These are phyloP conservation scores for Ogataea thermomethanolica DNA, from an alignment of 805 yeast species.

Conservation along the genomic window DNA sequence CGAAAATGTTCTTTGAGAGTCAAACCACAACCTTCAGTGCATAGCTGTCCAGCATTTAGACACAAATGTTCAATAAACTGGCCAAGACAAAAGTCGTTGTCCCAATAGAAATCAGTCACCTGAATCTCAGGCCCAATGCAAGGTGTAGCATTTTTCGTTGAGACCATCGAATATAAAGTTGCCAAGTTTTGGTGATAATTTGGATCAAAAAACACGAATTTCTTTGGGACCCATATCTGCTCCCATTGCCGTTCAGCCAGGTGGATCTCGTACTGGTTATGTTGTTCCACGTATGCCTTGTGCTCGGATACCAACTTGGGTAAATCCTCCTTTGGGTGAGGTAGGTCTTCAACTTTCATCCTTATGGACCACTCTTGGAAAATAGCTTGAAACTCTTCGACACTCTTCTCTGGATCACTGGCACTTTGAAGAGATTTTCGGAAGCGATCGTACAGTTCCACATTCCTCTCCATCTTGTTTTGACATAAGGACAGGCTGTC, in stretches of 20 bases:
- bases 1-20: constrained; percentile 69
- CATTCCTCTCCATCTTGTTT: constrained; percentile 28
- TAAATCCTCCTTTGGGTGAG: constrained; percentile 36
- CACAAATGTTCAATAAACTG: constrained; percentile 80
- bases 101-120: constrained; percentile 83
- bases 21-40: constrained; percentile 82
- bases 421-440: constrained; percentile 19
- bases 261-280: constrained; percentile 28
- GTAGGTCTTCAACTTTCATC: constrained; percentile 28
- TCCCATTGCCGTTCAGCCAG: constrained; percentile 65
- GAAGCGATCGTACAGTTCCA: constrained; percentile 28
- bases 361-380: constrained; percentile 18
- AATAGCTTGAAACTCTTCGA: constrained; percentile 3
- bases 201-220: constrained; percentile 58
- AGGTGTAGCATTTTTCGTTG: constrained; percentile 81
- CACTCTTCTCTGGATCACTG: constrained; percentile 18
- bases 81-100: constrained; percentile 86
- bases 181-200: constrained; percentile 75
- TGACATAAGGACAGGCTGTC: constrained; percentile 23
- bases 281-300: constrained; percentile 27
- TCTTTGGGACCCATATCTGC: constrained; percentile 41
- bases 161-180: constrained; percentile 76
- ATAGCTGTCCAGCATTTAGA: constrained; percentile 57
- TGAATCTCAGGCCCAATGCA: constrained; percentile 89
- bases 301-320: constrained; percentile 36